These are phyloP conservation scores for Globisporangium perplexum DNA, from an alignment of 352 stramenopile genomes.

Conservation along the genomic window DNA sequence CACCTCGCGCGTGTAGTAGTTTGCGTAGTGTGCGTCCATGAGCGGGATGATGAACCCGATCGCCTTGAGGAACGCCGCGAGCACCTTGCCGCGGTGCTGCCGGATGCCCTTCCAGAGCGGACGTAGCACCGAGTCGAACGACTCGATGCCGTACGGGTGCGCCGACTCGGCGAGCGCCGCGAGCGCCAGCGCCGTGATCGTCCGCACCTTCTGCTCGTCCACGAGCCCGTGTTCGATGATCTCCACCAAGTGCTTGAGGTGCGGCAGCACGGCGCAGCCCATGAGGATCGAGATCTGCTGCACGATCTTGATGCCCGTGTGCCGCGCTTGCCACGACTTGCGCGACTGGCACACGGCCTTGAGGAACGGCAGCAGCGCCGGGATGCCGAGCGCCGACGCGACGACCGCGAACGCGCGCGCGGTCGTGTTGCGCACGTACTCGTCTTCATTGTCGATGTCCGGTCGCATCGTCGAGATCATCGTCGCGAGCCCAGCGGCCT, in stretches of 20 bases:
- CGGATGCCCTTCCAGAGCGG: conserved; percentile 97
- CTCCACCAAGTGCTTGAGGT: conserved; percentile 97
- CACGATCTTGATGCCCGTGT: conserved; percentile 99
- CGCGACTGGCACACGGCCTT: conserved; percentile 98
- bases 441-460: conserved; percentile 98
- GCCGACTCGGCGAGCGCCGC: conserved; percentile 96
- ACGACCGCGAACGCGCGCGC: conserved; percentile 98
- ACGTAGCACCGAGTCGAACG: conserved; percentile 97
- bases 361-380: conserved; percentile 96
- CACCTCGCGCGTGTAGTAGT: conserved; percentile 98
- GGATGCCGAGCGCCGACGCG: conserved; percentile 97
- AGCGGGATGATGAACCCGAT: conserved; percentile 99
- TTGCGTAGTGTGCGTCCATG: conserved; percentile 99
- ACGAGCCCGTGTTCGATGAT: conserved; percentile 97
- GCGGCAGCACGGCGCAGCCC: conserved; percentile 97
- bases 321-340: conserved; percentile 98
- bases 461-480: conserved; percentile 99
- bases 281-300: conserved; percentile 99
- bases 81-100: conserved; percentile 96
- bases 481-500: conserved; percentile 96
- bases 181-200: conserved; percentile 98
- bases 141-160: conserved; percentile 99
- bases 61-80: conserved; percentile 98
- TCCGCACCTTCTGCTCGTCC: conserved; percentile 98
- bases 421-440: conserved; percentile 99